phyloP scores from a whole-genome alignment of 139 green algal genomes.

The Astrephomene gubernaculifera region DNA sequence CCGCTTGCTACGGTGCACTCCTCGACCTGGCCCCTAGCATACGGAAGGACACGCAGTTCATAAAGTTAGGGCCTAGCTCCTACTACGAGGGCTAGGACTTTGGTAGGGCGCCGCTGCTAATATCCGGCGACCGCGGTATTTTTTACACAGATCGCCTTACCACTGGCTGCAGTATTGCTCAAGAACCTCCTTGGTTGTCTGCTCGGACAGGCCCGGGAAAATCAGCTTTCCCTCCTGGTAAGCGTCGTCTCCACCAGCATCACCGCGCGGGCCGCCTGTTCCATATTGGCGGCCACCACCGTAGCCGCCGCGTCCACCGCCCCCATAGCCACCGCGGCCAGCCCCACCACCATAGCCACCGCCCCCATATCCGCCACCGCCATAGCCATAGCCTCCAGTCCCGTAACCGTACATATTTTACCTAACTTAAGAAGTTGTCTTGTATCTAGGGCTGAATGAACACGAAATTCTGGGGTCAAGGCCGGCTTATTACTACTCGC shows the following conservation, averaged over 20 bases:
- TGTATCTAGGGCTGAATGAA: no score
- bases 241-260: not conserved
- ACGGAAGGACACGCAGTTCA: not conserved
- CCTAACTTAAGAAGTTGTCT: not conserved
- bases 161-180: conserved; percentile 39
- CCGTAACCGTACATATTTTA: conserved; percentile 25
- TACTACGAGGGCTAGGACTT: conserved; percentile 18
- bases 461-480: no score
- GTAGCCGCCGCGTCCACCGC: not conserved
- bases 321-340: conserved; percentile 4
- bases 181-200: conserved; percentile 34
- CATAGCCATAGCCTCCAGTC: conserved; percentile 23
- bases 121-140: no score
- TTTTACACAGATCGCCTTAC: conserved; percentile 18
- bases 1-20: conserved; percentile 29
- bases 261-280: not conserved
- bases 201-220: not conserved
- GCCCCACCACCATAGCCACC: not conserved
- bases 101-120: not conserved
- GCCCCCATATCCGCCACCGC: not conserved
- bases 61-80: conserved; percentile 33
- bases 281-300: not conserved
- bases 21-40: conserved; percentile 42
- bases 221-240: conserved; percentile 21
- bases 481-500: no score